A percentile compares a stretch with the other conserved stretches of the same genome.
Conservation (phyloP, 2,329 filamentous ascomycete genomes). For the Colletotrichum nymphaeae region DNA sequence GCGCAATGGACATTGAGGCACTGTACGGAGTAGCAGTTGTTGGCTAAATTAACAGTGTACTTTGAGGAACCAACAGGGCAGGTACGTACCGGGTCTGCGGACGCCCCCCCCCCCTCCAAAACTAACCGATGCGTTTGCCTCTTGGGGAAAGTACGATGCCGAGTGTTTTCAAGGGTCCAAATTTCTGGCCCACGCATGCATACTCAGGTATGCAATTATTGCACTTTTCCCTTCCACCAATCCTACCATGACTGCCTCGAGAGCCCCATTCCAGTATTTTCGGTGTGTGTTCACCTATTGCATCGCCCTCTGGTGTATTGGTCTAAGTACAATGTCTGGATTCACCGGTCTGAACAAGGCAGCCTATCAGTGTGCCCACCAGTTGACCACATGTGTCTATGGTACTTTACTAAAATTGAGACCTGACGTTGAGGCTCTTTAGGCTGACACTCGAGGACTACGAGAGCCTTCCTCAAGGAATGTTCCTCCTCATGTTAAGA, state of each 20-base stretch:
- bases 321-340: not conserved
- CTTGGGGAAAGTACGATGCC: not conserved
- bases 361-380: not conserved
- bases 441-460: not conserved
- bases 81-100: not conserved
- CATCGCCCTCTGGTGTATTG: too few species aligned
- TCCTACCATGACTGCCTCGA: too few species aligned
- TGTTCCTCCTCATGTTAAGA: too few species aligned
- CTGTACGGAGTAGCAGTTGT: constrained; percentile 5
- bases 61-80: not conserved
- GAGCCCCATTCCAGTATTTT: not conserved
- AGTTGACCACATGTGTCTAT: too few species aligned
- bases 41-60: not conserved
- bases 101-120: not conserved
- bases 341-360: not conserved
- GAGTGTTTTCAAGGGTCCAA: not conserved
- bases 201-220: not conserved
- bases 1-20: constrained; percentile 8
- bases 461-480: too few species aligned
- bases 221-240: not conserved
- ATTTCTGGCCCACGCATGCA: not conserved
- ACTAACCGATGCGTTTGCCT: not conserved
- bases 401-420: too few species aligned
- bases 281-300: not conserved
- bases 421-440: not conserved